Evolutionary conservation across 768 basidiomycete species (phyloP), one percentile per base, ranked within the genome.

Genomic region (Filobasidium floriforme): DNA sequence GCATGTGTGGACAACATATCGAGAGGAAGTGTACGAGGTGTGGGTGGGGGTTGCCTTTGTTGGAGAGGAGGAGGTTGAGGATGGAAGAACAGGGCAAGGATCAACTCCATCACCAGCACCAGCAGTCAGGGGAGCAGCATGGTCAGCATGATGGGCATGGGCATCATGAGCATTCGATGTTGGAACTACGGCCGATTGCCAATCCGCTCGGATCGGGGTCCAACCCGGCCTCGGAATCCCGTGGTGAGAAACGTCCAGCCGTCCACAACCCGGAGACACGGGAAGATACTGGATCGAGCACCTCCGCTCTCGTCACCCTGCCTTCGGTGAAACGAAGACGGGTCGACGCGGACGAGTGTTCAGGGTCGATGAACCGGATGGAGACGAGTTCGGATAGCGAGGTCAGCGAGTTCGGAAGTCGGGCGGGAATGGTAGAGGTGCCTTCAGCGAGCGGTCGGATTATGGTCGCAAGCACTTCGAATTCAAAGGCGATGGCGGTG

Each of bases 1-100:
- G 87, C 24, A 98, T 99, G 76, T 98, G 96, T 77, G 91, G 94
- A 75, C 96, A 99, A 76, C 96, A 99, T 69, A 98, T 99, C 63
- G 94, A 94, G 22, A 87, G 92, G 73, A 94, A 92, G 74, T 99
- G 96, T 73, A 85, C 84, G 72, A 96, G 94, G 78, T 98, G 96
- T 72, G 96, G 96, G 1, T 97, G 94, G 93, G 93, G 92, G 19
- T 81, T 99, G 54, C 96, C 96, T 18, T 82, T 96, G 41, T 82
- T 99, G 24, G 90, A 94, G 77, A 57, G 77, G 15, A 63, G 73
- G 19, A 67, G 77, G 54, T 69, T 78, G 49, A 72, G 73, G 57
- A 73, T 72, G 6, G 77, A 78, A 57, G 55, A 77, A 61, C 46
- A 72, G 72, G 24, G 71, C 71, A 49, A 59, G 71, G 54, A 49